Conservation (phyloP, 495 filamentous ascomycete genomes). For the Aspergillus diversus region DNA sequence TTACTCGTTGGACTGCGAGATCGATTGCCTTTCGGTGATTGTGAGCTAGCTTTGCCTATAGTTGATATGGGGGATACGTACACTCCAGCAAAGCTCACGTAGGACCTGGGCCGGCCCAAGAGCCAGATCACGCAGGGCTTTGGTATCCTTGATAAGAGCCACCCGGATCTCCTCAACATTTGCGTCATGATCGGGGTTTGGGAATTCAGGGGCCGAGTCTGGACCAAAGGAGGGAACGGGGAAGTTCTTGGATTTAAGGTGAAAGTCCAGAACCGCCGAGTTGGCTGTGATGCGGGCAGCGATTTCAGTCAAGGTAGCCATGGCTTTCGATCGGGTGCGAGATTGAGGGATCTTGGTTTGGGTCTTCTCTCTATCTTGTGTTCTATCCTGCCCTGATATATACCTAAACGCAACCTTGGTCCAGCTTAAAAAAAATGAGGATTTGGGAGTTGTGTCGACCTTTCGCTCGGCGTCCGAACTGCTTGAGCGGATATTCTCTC, state of each 20-base stretch:
- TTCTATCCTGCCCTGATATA: neutral
- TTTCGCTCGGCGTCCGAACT: neutral
- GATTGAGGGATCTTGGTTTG: too few species aligned
- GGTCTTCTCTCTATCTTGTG: neutral
- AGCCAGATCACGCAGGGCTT: neutral
- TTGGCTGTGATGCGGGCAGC: constrained; percentile 1
- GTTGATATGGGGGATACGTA: neutral
- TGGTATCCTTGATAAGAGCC: neutral
- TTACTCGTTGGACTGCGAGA: neutral
- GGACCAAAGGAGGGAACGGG: neutral
- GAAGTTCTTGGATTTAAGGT: neutral
- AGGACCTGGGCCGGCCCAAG: neutral
- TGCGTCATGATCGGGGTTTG: neutral
- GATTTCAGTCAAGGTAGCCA: neutral
- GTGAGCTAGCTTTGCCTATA: neutral
- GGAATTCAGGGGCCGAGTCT: neutral
- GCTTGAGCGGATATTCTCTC: neutral
- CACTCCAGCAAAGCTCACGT: constrained; percentile 1
- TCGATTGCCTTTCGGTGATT: neutral
- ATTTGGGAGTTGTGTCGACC: neutral
- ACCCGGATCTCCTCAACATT: neutral
- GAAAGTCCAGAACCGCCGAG: neutral
- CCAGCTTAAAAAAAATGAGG: neutral
- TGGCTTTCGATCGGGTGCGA: neutral
- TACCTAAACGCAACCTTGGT: neutral